Evolutionary conservation across 768 basidiomycete genomes (phyloP).

Genomic region (Lactarius sp.): DNA sequence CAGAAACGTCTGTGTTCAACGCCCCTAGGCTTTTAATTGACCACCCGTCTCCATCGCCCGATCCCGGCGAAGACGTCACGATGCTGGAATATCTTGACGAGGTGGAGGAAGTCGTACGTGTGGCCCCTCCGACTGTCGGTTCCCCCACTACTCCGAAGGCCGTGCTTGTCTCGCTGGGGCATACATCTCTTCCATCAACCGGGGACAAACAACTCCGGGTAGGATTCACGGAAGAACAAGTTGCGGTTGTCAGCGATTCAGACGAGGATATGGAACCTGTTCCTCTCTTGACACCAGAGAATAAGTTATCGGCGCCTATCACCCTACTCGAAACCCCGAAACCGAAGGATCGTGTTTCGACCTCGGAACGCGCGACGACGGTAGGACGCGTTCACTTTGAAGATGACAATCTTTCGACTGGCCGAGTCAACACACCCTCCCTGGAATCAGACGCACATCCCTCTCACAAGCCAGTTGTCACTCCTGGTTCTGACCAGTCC

Average conservation of each 20-base stretch:
- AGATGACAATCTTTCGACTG: not conserved
- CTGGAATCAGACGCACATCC: not conserved
- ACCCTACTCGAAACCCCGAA: not conserved
- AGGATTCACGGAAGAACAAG: not conserved
- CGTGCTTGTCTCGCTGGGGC: not conserved
- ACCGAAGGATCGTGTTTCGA: not conserved
- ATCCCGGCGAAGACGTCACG: slow-evolving; percentile 1
- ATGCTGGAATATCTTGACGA: slow-evolving; percentile 19
- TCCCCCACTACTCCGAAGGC: slow-evolving; percentile 5
- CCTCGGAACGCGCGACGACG: not conserved
- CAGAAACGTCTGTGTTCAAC: slow-evolving; percentile 35
- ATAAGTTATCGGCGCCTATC: not conserved
- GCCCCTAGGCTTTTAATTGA: slow-evolving; percentile 33
- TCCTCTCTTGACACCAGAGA: slow-evolving; percentile 1
- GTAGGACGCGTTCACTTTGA: slow-evolving; percentile 15
- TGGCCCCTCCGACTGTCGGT: not conserved
- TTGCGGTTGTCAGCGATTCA: slow-evolving; percentile 9
- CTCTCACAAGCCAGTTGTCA: not conserved
- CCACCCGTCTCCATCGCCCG: not conserved
- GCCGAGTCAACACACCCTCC: not conserved
- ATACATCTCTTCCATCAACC: not conserved
- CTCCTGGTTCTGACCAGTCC: not conserved
- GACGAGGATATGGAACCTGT: slow-evolving; percentile 25
- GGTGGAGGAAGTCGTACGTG: slow-evolving; percentile 1
- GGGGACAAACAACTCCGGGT: not conserved